Base-by-base conservation (phyloP, 2,329 filamentous ascomycete species). In the Neopestalotiopsis sp. region DNA sequence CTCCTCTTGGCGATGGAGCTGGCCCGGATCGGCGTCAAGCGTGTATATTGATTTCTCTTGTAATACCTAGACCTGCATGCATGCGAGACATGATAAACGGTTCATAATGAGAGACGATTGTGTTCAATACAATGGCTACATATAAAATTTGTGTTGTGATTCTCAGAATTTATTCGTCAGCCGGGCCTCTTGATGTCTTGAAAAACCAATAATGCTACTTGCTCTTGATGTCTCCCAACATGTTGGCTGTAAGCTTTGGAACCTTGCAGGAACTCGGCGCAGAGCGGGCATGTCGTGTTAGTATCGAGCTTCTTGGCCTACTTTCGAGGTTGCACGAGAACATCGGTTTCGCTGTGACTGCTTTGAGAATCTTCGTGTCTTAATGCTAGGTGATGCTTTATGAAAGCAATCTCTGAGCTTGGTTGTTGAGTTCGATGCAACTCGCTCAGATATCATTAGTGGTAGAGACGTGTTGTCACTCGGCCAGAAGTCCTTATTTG, bases 101-200 rank as follows among this genome's bases (percentile, higher is more conserved):
- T 69, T 69, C 63, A 65, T 69, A 69, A 69, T 69, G 67, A 69
- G 68, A 67, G 58, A 69, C 56, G 65, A 69, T 28, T 24, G 34
- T 12, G 20, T 62, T 40, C 20, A 12, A 17, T 34, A 40, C 57
- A 1, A 14, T 32, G 5, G 30, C 34, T 38, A 38, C 34, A 4
- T 38, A 10, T 10, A 38, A 38, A 10, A 7, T 38, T 38, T 38
- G 34, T 38, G 34, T 7, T 38, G 34, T 38, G 34, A 7, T 38
- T 38, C 10, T 38, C 34, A 2, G 24, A 28, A 28, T 28, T 28
- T 28, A 45, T 2, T 3, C 5, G 12, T 17, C 40, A 17, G 17
- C 3, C 14, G 7, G 4, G 5, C 45, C n/a, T 49, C 14, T 20
- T 53, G 1, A 17, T 53, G 45, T 49, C 5, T 17, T 20, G 6